Percentiles rank a stretch among this genome's conserved stretches.
Evolutionary conservation across 2,329 filamentous ascomycete species (phyloP).

Genomic region (Aspergillus proliferans): DNA sequence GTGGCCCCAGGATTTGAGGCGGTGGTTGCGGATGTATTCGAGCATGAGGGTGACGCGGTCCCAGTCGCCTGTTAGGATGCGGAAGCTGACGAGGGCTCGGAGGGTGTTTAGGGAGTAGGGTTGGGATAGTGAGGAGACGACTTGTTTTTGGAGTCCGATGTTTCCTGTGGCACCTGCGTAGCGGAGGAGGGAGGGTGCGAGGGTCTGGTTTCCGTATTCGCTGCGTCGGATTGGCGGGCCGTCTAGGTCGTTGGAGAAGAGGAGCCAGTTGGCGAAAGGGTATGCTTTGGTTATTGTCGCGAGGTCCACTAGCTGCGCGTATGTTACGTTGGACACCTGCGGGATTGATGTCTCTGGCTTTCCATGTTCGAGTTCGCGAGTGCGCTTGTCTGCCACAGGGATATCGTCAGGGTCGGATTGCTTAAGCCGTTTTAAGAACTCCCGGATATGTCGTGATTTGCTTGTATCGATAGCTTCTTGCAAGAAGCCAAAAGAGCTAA

Average conservation of each 20-base stretch:
- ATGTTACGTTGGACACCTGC: constrained; percentile 40
- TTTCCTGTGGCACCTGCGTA: constrained; percentile 50
- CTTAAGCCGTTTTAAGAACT: constrained; percentile 22
- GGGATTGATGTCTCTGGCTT: constrained; percentile 24
- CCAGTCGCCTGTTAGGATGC: constrained; percentile 30
- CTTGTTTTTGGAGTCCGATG: constrained; percentile 20
- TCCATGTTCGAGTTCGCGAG: neutral
- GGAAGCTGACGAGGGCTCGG: constrained; percentile 30
- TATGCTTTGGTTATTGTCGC: constrained; percentile 41
- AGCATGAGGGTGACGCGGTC: constrained; percentile 26
- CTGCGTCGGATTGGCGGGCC: constrained; percentile 46
- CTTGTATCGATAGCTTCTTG: constrained; percentile 31
- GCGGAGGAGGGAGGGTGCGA: constrained; percentile 49
- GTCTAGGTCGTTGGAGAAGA: constrained; percentile 48
- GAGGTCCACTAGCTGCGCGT: constrained; percentile 49
- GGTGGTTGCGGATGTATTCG: constrained; percentile 26
- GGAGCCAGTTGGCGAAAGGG: constrained; percentile 48
- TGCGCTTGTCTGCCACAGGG: constrained; percentile 13
- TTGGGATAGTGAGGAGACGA: constrained; percentile 23
- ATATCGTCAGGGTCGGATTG: constrained; percentile 8
- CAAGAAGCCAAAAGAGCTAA: constrained; percentile 25
- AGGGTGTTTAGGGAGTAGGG: constrained; percentile 31
- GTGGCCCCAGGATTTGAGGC: constrained; percentile 32
- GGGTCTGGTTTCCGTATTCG: constrained; percentile 41
- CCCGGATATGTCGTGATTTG: constrained; percentile 27